These are phyloP conservation scores for Crassisporium funariophilum DNA, from an alignment of 768 basidiomycete genomes.

Conservation along the genomic window DNA sequence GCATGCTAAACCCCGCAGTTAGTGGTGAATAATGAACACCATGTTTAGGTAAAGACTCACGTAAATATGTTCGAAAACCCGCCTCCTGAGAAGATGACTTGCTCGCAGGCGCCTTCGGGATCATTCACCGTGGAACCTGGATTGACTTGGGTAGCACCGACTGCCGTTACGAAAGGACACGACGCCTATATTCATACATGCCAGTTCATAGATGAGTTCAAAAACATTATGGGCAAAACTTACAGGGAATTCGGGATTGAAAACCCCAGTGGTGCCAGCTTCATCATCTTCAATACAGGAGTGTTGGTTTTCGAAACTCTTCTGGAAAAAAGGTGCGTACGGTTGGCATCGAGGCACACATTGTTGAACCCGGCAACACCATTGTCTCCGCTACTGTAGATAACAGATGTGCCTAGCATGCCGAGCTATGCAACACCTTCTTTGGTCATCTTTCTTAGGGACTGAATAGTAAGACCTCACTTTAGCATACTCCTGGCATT, in stretches of 20 bases:
- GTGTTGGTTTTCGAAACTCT: not conserved
- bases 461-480: not conserved
- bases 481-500: constrained; percentile 39
- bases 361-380: constrained; percentile 39
- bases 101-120: constrained; percentile 46
- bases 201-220: not conserved
- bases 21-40: not conserved
- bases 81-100: constrained; percentile 50
- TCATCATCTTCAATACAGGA: constrained; percentile 15
- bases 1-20: constrained; percentile 18
- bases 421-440: constrained; percentile 28
- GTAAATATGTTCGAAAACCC: constrained; percentile 52
- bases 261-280: constrained; percentile 18
- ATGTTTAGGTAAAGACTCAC: constrained; percentile 18
- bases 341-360: constrained; percentile 44
- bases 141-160: constrained; percentile 54
- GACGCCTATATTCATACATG: constrained; percentile 33
- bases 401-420: constrained; percentile 36
- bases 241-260: constrained; percentile 30
- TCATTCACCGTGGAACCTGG: constrained; percentile 45
- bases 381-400: constrained; percentile 39
- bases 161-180: constrained; percentile 55
- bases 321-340: constrained; percentile 21
- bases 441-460: constrained; percentile 15
- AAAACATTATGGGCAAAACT: not conserved